Percentiles rank a stretch among this genome's conserved stretches.
Conservation (phyloP, 1,284 basidiomycete species). For the Sporisorium exsertum region DNA sequence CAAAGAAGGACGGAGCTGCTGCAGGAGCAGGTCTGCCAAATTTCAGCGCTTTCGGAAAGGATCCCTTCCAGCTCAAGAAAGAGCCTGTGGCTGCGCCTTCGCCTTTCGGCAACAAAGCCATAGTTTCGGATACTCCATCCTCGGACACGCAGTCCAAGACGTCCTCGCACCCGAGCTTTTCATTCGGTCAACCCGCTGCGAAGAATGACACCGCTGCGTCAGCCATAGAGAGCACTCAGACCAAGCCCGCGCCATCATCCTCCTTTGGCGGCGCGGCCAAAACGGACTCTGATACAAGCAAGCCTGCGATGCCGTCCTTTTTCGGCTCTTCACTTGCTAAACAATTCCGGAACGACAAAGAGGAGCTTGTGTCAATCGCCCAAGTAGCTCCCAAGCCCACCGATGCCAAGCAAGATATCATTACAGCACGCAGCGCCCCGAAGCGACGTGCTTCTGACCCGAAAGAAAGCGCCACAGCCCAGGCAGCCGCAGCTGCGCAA, state of each 20-base stretch:
- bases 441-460: conserved; percentile 27
- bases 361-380: not conserved
- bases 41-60: conserved; percentile 18
- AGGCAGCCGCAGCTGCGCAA: conserved; percentile 25
- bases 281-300: not conserved
- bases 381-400: not conserved
- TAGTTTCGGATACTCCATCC: not conserved
- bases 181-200: conserved; percentile 18
- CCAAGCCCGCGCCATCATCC: conserved; percentile 10
- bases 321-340: conserved; percentile 19
- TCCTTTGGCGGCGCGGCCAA: conserved; percentile 19
- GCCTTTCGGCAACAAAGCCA: conserved; percentile 13
- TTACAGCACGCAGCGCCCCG: not conserved
- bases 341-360: not conserved
- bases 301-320: conserved; percentile 30
- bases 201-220: not conserved
- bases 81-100: not conserved
- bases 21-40: conserved; percentile 1
- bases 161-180: conserved; percentile 25
- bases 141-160: conserved; percentile 8
- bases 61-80: not conserved
- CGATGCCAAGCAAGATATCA: not conserved
- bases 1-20: not conserved
- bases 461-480: conserved; percentile 12
- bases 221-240: not conserved